Conservation (phyloP, 805 yeast species). For the Saccharomycopsis malanga region DNA sequence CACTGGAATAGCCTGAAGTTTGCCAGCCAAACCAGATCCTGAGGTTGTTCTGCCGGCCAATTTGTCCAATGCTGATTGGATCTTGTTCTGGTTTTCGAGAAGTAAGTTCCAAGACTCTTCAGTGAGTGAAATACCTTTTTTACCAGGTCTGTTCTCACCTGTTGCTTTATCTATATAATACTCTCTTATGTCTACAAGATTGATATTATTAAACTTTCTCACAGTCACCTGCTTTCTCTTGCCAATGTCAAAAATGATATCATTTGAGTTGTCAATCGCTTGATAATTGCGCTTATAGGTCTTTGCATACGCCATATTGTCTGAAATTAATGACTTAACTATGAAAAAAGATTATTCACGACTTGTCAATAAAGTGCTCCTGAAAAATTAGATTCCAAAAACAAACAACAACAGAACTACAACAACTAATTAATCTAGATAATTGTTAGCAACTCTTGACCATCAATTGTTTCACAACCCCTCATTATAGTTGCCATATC, state of each 20-base stretch:
- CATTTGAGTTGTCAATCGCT: constrained; percentile 1
- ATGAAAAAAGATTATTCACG: neutral
- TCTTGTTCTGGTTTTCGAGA: constrained; percentile 28
- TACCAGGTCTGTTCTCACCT: constrained; percentile 71
- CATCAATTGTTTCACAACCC: too few relatives aligned
- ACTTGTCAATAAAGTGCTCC: too few relatives aligned
- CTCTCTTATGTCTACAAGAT: constrained; percentile 78
- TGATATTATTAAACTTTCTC: constrained; percentile 57
- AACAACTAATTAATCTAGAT: too few relatives aligned
- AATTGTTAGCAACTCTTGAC: too few relatives aligned
- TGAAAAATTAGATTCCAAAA: too few relatives aligned
- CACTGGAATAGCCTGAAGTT: constrained; percentile 8
- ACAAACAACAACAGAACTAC: too few relatives aligned
- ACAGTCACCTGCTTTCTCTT: constrained; percentile 67
- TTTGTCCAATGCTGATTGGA: constrained; percentile 16
- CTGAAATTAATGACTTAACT: neutral
- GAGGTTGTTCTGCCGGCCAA: constrained; percentile 18
- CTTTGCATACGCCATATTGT: constrained; percentile 7
- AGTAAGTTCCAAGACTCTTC: constrained; percentile 48
- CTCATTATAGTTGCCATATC: too few relatives aligned
- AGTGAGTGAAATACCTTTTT: constrained; percentile 62
- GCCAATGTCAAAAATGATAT: constrained; percentile 31
- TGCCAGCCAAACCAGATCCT: neutral
- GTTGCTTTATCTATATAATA: constrained; percentile 53
- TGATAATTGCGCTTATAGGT: constrained; percentile 2